Conservation (phyloP, 1,139 yeast species). For the Yamadazyma jaroonii region DNA sequence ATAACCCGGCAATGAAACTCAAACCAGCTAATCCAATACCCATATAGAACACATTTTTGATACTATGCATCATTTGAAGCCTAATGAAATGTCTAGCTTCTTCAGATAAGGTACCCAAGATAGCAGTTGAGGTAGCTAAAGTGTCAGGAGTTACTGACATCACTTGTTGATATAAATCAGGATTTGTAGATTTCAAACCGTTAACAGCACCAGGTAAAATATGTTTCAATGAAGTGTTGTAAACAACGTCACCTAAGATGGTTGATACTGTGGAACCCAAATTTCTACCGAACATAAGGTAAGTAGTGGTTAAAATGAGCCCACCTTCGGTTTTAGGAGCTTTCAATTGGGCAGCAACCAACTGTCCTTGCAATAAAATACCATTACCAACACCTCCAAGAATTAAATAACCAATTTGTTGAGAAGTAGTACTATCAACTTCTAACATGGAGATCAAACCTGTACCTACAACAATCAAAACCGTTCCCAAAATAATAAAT, state of each 20-base stretch:
- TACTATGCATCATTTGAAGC: conserved; percentile 26
- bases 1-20: conserved; percentile 19
- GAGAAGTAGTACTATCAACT: conserved; percentile 24
- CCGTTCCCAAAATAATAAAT: conserved; percentile 23
- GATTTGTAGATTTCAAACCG: conserved; percentile 13
- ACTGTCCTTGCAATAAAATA: conserved; percentile 25
- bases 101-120: conserved; percentile 21
- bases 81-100: conserved; percentile 26
- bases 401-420: conserved; percentile 36
- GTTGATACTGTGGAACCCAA: conserved; percentile 32
- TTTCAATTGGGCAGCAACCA: conserved; percentile 28
- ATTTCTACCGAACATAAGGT: conserved; percentile 29
- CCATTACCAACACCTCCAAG: conserved; percentile 31
- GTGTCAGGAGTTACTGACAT: conserved; percentile 12
- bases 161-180: conserved; percentile 20
- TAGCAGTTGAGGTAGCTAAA: conserved; percentile 20
- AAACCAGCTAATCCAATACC: conserved; percentile 25
- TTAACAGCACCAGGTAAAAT: conserved; percentile 16
- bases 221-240: conserved; percentile 27
- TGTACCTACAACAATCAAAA: conserved; percentile 30
- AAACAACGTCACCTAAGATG: conserved; percentile 33
- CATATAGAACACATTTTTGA: conserved; percentile 33
- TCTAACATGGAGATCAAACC: conserved; percentile 32
- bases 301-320: conserved; percentile 34
- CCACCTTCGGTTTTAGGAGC: conserved; percentile 40